Percentiles rank a stretch among this genome's conserved stretches.
phyloP scores from a whole-genome alignment of 257 asterid species.

The Solanum bukasovii region DNA sequence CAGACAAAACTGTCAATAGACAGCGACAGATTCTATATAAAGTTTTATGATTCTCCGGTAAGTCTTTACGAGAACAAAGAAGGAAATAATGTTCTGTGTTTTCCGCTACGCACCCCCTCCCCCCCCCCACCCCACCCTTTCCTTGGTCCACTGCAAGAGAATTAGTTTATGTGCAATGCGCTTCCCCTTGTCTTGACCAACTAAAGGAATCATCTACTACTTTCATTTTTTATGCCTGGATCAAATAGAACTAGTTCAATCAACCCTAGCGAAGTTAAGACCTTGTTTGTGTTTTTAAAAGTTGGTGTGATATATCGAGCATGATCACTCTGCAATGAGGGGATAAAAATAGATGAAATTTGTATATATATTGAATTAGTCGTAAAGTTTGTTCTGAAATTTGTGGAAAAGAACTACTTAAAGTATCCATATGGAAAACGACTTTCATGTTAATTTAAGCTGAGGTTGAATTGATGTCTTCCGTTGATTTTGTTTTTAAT shows the following conservation, averaged over 20 bases:
- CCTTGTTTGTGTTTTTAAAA: background rate
- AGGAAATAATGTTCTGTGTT: background rate
- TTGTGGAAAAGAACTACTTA: background rate
- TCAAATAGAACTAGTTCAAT: background rate
- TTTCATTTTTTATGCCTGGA: background rate
- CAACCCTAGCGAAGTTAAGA: background rate
- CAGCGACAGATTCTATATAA: conserved; percentile 61
- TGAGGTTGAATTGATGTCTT: background rate
- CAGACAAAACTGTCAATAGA: conserved; percentile 70
- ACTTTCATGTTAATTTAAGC: background rate
- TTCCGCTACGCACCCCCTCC: background rate
- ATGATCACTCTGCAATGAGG: background rate
- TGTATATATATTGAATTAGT: background rate
- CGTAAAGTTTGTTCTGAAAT: background rate
- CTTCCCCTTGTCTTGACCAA: background rate
- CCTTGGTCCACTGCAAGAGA: background rate
- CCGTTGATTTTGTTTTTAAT: background rate
- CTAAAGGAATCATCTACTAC: background rate
- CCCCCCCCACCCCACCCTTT: background rate
- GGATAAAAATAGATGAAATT: background rate
- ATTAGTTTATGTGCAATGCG: background rate
- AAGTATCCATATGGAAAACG: background rate
- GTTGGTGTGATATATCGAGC: background rate
- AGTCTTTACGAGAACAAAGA: background rate
- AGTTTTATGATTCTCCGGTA: conserved; percentile 86